Evolutionary conservation across 2,329 filamentous ascomycete genomes (phyloP).

Genomic region (Colletotrichum ledebouriae): DNA sequence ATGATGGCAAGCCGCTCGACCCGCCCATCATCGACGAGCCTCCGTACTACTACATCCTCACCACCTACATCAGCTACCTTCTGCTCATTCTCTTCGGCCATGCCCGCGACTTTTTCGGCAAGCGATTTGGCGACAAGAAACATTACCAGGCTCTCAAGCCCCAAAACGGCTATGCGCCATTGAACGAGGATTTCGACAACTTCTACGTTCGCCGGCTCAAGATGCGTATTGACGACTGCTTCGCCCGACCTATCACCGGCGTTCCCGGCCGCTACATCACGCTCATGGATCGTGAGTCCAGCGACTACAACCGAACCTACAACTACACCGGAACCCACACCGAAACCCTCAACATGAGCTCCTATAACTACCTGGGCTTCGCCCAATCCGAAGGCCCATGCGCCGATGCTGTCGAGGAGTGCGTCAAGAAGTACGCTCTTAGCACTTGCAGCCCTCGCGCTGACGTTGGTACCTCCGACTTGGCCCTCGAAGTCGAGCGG

Average conservation of each 20-base stretch:
- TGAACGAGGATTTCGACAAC: constrained; percentile 99
- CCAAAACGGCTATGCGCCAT: constrained; percentile 89
- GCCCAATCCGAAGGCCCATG: constrained; percentile 97
- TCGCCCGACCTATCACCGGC: constrained; percentile 90
- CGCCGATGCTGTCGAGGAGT: constrained; percentile 90
- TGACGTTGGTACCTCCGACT: constrained; percentile 88
- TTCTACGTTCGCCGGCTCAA: constrained; percentile 96
- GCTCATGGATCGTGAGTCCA: constrained; percentile 88
- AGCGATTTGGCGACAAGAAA: constrained; percentile 88
- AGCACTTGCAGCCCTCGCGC: constrained; percentile 84
- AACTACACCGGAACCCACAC: constrained; percentile 90
- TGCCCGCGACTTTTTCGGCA: constrained; percentile 96
- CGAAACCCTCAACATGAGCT: constrained; percentile 98
- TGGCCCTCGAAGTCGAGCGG: constrained; percentile 90
- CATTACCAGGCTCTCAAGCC: constrained; percentile 85
- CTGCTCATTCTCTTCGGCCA: constrained; percentile 96
- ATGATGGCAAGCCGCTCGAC: constrained; percentile 79
- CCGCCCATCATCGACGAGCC: constrained; percentile 94
- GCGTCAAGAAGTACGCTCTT: constrained; percentile 87
- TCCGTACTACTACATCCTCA: constrained; percentile 95
- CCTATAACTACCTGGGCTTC: constrained; percentile 99
- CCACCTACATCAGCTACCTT: constrained; percentile 98
- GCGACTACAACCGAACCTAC: constrained; percentile 93
- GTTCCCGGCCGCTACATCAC: constrained; percentile 96
- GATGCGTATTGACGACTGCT: constrained; percentile 96